A percentile compares a stretch with the other conserved stretches of the same genome.
Evolutionary conservation across 306 rosid species (phyloP).

Genomic region (Crataegus laevigata): DNA sequence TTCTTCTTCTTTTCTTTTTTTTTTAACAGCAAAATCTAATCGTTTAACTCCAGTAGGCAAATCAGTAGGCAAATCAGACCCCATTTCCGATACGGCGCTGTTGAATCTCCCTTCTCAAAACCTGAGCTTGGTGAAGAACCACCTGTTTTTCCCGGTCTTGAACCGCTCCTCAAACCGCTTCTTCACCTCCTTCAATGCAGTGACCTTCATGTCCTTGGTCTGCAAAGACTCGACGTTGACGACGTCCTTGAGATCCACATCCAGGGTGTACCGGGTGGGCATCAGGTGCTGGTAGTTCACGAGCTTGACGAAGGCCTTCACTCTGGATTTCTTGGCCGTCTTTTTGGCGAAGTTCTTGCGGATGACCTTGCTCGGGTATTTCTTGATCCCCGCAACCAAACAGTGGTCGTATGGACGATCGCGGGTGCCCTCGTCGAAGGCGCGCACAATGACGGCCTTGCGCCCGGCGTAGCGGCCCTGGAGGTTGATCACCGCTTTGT

Average conservation of each 20-base stretch:
- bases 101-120: constrained; percentile 12
- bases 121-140: constrained; percentile 49
- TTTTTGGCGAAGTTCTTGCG: constrained; percentile 42
- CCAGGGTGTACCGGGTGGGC: constrained; percentile 44
- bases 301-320: constrained; percentile 42
- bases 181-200: constrained; percentile 36
- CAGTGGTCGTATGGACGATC: constrained; percentile 45
- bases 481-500: constrained; percentile 40
- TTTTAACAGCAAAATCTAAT: too few species aligned
- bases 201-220: constrained; percentile 39
- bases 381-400: constrained; percentile 38
- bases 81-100: neutral
- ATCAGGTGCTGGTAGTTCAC: constrained; percentile 42
- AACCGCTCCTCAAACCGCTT: constrained; percentile 42
- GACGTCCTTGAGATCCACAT: constrained; percentile 41
- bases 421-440: constrained; percentile 43
- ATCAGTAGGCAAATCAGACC: too few species aligned
- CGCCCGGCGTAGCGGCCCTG: constrained; percentile 50
- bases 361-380: constrained; percentile 41
- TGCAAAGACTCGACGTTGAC: constrained; percentile 22
- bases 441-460: constrained; percentile 39
- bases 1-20: too few species aligned
- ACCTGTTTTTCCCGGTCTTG: constrained; percentile 49
- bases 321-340: constrained; percentile 43
- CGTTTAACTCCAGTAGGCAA: too few species aligned